Evolutionary conservation across 2,329 filamentous ascomycete species (phyloP), one percentile per base, ranked within the genome.

Genomic region (Diaporthe sp.): DNA sequence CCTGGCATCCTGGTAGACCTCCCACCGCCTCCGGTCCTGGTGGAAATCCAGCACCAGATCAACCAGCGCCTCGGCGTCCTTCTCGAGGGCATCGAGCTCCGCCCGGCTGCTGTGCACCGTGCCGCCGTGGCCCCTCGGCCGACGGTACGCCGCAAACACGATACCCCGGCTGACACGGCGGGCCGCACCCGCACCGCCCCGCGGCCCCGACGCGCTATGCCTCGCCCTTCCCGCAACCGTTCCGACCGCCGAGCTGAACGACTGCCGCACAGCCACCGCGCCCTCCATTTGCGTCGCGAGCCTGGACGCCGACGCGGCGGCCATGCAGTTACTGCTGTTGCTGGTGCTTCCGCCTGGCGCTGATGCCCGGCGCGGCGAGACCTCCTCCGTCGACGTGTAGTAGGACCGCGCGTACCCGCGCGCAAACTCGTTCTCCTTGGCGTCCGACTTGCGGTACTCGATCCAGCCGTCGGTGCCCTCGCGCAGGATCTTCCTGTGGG

Each of bases 61-160:
- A 19, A 90, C 87, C 28, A 91, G 82, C 0, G 84, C 83, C 80
- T 89, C 87, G 3, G 88, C 89, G 76, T 90, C 88, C 30, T 81
- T 80, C 74, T 87, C 82, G 12, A 91, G 81, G 25, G 82, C 82
- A 12, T 84, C 84, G 3, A 90, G 84, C 77, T 89, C 86, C 10
- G 81, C 81, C 15, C 82, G 79, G 73, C 80, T 82, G 61, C 83
- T 83, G 17, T 81, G 81, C 17, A 82, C 79, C 54, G 82, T 81
- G 40, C 79, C 80, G 22, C 83, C 83, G 33, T 84, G 85, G 10
- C 79, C 80, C 55, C 83, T 82, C 22, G 87, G 86, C 76, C 87
- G 87, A 30, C 88, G 84, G 77, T 90, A 90, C 0, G 88, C 89
- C 0, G 88, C 89, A 72, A 91, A 91, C 7, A 90, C 86, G 74